Conservation (phyloP, 495 filamentous ascomycete species). For the Bacidia rubella region DNA sequence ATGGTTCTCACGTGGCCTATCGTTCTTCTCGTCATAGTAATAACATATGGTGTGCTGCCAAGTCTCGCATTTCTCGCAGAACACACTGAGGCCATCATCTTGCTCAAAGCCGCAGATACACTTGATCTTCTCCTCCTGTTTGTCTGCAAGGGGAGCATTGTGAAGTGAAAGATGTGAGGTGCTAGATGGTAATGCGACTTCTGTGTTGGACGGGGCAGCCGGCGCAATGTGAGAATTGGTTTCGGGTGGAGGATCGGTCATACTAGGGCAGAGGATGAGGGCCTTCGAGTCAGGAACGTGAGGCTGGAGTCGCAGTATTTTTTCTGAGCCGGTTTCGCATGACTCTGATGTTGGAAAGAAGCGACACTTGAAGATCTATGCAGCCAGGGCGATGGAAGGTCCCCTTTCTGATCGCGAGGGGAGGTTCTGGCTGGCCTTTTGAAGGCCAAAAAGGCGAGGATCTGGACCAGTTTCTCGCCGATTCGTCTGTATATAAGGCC, state of each 20-base stretch:
- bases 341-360: constrained; percentile 21
- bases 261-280: constrained; percentile 68
- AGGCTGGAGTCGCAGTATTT: constrained; percentile 7
- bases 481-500: not conserved
- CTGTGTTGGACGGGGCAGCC: constrained; percentile 51
- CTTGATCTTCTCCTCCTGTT: constrained; percentile 75
- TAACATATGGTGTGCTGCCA: constrained; percentile 99
- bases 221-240: constrained; percentile 48
- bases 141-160: constrained; percentile 11
- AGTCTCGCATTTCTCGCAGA: constrained; percentile 87
- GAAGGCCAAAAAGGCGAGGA: no score
- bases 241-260: constrained; percentile 70
- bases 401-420: no score
- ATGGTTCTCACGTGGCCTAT: constrained; percentile 43
- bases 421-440: no score
- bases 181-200: constrained; percentile 40
- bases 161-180: constrained; percentile 28
- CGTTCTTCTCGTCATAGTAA: constrained; percentile 44
- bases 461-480: no score
- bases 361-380: no score
- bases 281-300: constrained; percentile 19
- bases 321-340: constrained; percentile 37
- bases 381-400: no score
- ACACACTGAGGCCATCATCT: constrained; percentile 95
- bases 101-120: constrained; percentile 87